Evolutionary conservation across 768 basidiomycete species (phyloP).

Genomic region (Termitomyces sp.): DNA sequence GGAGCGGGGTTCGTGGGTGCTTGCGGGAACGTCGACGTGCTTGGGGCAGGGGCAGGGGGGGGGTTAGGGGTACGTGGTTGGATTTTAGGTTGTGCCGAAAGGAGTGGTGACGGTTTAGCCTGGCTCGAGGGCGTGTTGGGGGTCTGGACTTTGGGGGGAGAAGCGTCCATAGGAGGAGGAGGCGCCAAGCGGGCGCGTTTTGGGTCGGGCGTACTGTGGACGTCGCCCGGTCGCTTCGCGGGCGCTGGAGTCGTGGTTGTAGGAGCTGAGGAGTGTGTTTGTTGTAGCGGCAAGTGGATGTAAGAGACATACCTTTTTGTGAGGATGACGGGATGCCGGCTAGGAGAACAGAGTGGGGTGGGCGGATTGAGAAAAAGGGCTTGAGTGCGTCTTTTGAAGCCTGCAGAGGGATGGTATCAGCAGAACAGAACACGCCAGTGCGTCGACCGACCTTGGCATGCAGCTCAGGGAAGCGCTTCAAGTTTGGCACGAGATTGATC

Average conservation of each 20-base stretch:
- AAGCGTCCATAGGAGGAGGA: conserved; percentile 14
- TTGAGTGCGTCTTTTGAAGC: conserved; percentile 28
- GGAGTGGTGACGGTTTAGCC: conserved; percentile 16
- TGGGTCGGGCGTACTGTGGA: conserved; percentile 30
- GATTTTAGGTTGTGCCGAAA: conserved; percentile 13
- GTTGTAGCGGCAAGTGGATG: too few relatives aligned
- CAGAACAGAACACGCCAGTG: not conserved
- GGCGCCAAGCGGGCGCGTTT: conserved; percentile 36
- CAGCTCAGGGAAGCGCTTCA: conserved; percentile 46
- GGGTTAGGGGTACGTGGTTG: conserved; percentile 8
- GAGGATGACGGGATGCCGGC: conserved; percentile 37
- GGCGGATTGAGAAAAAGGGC: conserved; percentile 53
- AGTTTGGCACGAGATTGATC: conserved; percentile 36
- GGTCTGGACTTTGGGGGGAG: conserved; percentile 17
- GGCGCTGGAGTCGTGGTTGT: not conserved
- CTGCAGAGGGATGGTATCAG: conserved; percentile 17
- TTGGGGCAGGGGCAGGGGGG: not conserved
- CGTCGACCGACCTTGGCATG: conserved; percentile 37
- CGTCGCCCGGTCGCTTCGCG: conserved; percentile 41
- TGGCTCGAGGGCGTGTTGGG: conserved; percentile 18
- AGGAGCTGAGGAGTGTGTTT: not conserved
- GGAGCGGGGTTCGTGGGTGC: not conserved
- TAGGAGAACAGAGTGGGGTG: conserved; percentile 40
- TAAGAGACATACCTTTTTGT: conserved; percentile 28
- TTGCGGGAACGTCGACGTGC: not conserved